These are phyloP conservation scores for Sambucus nigra DNA, from an alignment of 129 eudicot genomes.

Conservation along the genomic window DNA sequence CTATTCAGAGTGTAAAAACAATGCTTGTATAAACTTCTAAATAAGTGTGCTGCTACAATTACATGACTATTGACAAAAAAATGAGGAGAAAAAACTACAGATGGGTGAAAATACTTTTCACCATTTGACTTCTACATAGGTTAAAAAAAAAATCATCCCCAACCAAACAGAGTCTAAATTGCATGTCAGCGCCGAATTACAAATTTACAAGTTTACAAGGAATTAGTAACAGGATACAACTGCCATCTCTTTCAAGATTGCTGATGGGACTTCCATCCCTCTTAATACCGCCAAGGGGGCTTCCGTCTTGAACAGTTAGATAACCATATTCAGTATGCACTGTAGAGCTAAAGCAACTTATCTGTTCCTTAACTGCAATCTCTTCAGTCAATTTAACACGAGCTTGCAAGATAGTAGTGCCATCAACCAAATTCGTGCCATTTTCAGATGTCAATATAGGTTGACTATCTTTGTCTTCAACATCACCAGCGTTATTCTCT, in stretches of 20 bases:
- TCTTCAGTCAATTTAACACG: conserved; percentile 26
- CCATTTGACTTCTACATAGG: too few species aligned
- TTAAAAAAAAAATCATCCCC: too few species aligned
- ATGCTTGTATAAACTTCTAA: too few species aligned
- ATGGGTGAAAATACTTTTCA: too few species aligned
- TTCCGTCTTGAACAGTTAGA: conserved; percentile 28
- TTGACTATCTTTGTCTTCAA: conserved; percentile 11
- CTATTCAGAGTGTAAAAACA: too few species aligned
- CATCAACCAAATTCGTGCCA: conserved; percentile 16
- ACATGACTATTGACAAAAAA: too few species aligned
- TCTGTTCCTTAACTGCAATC: conserved; percentile 17
- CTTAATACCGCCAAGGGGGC: conserved; percentile 17
- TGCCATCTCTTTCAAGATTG: conserved; percentile 29
- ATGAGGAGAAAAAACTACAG: too few species aligned
- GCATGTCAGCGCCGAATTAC: too few species aligned
- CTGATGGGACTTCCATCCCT: conserved; percentile 27
- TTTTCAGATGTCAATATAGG: conserved; percentile 9
- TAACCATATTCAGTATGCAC: conserved; percentile 44
- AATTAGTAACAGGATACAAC: conserved; percentile 27
- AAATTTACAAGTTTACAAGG: not conserved
- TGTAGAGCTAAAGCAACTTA: conserved; percentile 10
- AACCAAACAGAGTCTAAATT: too few species aligned
- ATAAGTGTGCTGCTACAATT: too few species aligned
- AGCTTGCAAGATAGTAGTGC: conserved; percentile 16
- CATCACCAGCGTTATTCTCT: not conserved